A percentile compares a stretch with the other conserved stretches of the same genome.
phyloP scores from a whole-genome alignment of 495 filamentous ascomycete genomes.

The Xanthoparmelia taractica region DNA sequence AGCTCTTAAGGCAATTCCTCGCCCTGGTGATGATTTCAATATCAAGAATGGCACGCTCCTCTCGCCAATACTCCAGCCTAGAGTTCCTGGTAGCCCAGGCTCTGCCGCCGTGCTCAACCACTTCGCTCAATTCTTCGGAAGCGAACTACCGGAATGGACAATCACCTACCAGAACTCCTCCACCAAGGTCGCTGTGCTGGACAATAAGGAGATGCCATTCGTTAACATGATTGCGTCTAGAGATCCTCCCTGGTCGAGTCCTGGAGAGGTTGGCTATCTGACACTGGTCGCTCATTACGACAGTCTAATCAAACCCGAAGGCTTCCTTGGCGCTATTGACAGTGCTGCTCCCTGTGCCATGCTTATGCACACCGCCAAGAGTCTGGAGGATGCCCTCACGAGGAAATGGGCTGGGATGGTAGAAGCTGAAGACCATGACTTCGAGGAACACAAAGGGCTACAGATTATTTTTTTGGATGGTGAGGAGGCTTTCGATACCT shows the following conservation, averaged over 20 bases:
- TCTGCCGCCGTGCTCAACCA: conserved; percentile 69
- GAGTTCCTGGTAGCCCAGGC: conserved; percentile 79
- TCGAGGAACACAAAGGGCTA: conserved; percentile 70
- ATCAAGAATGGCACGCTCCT: conserved; percentile 65
- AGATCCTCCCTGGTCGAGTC: conserved; percentile 72
- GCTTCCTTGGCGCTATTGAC: conserved; percentile 91
- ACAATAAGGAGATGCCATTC: conserved; percentile 66
- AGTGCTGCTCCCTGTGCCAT: conserved; percentile 91
- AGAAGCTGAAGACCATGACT: conserved; percentile 38
- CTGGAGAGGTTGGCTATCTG: conserved; percentile 68
- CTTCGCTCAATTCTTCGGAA: conserved; percentile 71
- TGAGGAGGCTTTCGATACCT: conserved; percentile 80
- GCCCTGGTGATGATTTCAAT: conserved; percentile 70
- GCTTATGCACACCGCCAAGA: conserved; percentile 76
- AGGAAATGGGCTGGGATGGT: conserved; percentile 71
- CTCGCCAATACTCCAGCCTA: conserved; percentile 82
- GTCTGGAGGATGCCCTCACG: conserved; percentile 68
- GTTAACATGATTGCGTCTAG: conserved; percentile 78
- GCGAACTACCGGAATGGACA: conserved; percentile 67
- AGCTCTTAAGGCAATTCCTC: conserved; percentile 58
- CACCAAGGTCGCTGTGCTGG: conserved; percentile 64
- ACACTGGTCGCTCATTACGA: conserved; percentile 95
- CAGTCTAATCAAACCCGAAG: conserved; percentile 68
- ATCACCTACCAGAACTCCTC: conserved; percentile 83
- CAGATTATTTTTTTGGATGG: conserved; percentile 90